These are phyloP conservation scores for Mycena galopus DNA, from an alignment of 768 basidiomycete species.

Conservation along the genomic window DNA sequence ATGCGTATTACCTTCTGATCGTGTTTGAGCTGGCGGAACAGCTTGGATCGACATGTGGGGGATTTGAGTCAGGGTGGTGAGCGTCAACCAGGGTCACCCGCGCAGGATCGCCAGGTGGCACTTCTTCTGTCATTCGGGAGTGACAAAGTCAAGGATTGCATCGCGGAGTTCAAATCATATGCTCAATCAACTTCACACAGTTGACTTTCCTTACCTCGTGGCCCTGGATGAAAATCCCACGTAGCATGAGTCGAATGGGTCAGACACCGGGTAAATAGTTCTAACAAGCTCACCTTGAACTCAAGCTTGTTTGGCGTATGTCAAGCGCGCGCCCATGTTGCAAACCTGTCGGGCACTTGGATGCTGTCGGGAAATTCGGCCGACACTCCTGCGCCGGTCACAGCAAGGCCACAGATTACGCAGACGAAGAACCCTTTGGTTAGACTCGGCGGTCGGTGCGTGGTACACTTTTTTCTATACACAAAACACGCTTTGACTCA, in stretches of 20 bases:
- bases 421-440: constrained; percentile 26
- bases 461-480: too few relatives aligned
- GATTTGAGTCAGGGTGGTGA: background rate
- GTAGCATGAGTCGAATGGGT: constrained; percentile 2
- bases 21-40: background rate
- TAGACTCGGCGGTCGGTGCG: constrained; percentile 24
- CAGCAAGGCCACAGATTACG: constrained; percentile 3
- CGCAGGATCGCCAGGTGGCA: background rate
- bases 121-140: too few relatives aligned
- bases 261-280: background rate
- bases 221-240: too few relatives aligned
- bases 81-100: background rate
- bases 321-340: background rate
- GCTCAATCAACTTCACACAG: too few relatives aligned
- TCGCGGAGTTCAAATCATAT: too few relatives aligned
- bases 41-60: constrained; percentile 1
- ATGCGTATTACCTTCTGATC: background rate
- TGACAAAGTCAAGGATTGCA: too few relatives aligned
- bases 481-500: background rate
- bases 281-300: background rate
- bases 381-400: background rate
- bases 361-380: background rate
- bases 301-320: background rate
- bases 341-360: background rate
- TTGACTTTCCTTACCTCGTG: too few relatives aligned